A percentile compares a stretch with the other conserved stretches of the same genome.
Evolutionary conservation across 495 filamentous ascomycete species (phyloP).

Genomic region (Neurospora sp.): DNA sequence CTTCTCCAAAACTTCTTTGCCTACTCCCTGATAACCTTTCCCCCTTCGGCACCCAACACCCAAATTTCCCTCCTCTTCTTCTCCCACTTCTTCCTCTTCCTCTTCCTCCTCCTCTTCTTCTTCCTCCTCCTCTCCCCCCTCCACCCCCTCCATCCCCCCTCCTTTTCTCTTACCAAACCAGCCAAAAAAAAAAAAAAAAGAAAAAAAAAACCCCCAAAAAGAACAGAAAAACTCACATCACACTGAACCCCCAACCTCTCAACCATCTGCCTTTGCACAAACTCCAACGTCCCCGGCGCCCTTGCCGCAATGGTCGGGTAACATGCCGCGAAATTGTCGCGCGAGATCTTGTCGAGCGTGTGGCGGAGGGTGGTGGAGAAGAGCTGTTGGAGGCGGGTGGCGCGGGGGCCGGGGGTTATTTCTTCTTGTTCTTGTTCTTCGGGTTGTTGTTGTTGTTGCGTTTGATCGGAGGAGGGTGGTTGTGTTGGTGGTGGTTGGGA

Average conservation of each 20-base stretch:
- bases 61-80: too few species aligned
- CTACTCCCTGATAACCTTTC: not conserved
- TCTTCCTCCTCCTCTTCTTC: not conserved
- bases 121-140: not conserved
- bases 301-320: conserved; percentile 73
- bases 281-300: conserved; percentile 55
- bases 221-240: conserved; percentile 17
- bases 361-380: conserved; percentile 58
- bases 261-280: conserved; percentile 62
- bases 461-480: not conserved
- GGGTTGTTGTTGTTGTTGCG: not conserved
- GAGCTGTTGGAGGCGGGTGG: conserved; percentile 56
- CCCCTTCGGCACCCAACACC: not conserved
- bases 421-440: conserved; percentile 32
- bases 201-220: too few species aligned
- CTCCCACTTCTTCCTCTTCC: not conserved
- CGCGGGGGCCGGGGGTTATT: conserved; percentile 65
- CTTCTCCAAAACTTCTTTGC: conserved; percentile 2
- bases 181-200: too few species aligned
- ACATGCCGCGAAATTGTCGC: conserved; percentile 72
- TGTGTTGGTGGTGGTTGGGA: not conserved
- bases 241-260: conserved; percentile 53
- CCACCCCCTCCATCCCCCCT: too few species aligned
- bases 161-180: too few species aligned
- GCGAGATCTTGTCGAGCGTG: conserved; percentile 63